Percentiles rank a stretch among this genome's conserved stretches.
phyloP scores from a whole-genome alignment of 2,329 filamentous ascomycete species.

The Neophaeococcomyces aloes region DNA sequence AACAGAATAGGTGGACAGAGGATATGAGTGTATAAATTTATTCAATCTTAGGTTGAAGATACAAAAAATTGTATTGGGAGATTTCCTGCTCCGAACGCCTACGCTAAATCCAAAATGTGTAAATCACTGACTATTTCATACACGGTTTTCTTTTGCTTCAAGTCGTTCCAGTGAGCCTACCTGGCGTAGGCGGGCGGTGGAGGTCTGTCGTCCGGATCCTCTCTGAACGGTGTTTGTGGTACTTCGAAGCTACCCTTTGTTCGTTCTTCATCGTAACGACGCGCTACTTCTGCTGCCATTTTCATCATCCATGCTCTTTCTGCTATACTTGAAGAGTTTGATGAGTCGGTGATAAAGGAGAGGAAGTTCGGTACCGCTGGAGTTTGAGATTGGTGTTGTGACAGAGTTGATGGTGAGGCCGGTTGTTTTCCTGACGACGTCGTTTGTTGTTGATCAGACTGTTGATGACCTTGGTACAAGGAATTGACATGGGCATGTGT shows the following conservation, averaged over 20 bases:
- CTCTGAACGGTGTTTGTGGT: constrained; percentile 5
- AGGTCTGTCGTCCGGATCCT: constrained; percentile 25
- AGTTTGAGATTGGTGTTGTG: constrained; percentile 15
- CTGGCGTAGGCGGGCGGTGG: constrained; percentile 38
- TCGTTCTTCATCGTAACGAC: constrained; percentile 79
- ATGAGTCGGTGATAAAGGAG: constrained; percentile 27
- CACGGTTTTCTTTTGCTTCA: no score
- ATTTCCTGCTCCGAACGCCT: no score
- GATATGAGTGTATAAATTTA: no score
- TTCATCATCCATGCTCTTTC: constrained; percentile 44
- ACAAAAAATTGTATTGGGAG: no score
- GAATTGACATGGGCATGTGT: constrained; percentile 13
- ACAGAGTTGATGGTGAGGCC: background rate
- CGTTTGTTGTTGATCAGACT: constrained; percentile 38
- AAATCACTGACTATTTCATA: no score
- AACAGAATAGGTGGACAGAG: no score
- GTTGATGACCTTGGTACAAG: constrained; percentile 33
- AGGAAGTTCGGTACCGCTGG: constrained; percentile 26
- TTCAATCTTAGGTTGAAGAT: no score
- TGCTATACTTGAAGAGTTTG: constrained; percentile 29
- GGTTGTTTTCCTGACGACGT: background rate
- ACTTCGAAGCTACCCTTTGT: constrained; percentile 17
- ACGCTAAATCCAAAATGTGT: no score
- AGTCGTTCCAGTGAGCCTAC: constrained; percentile 23
- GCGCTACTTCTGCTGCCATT: constrained; percentile 84